Evolutionary conservation across 2,329 filamentous ascomycete genomes (phyloP).

Genomic region (Pseudopyrenochaeta lycopersici): DNA sequence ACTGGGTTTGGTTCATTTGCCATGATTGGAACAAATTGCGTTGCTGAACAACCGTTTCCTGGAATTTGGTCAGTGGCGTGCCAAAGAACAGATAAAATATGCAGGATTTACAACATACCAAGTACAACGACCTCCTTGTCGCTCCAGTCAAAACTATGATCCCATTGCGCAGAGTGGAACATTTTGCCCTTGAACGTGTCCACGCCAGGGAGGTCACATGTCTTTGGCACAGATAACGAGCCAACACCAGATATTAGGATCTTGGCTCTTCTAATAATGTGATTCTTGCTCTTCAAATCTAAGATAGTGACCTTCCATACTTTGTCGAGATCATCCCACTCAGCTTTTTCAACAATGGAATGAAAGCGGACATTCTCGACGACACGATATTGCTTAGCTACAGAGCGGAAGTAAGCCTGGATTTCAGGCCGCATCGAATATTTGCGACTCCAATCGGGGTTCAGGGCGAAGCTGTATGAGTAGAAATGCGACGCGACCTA

Average conservation of each 20-base stretch:
- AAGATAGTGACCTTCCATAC: slow-evolving; percentile 48
- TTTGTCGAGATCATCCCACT: slow-evolving; percentile 55
- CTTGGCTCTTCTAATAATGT: slow-evolving; percentile 31
- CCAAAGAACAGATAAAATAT: neutral
- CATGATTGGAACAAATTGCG: slow-evolving; percentile 59
- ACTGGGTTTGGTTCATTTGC: slow-evolving; percentile 47
- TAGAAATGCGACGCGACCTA: slow-evolving; percentile 63
- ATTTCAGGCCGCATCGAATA: slow-evolving; percentile 66
- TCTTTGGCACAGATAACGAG: slow-evolving; percentile 40
- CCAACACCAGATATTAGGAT: slow-evolving; percentile 39
- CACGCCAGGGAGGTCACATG: slow-evolving; percentile 55
- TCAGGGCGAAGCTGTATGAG: slow-evolving; percentile 68
- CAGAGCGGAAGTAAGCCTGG: slow-evolving; percentile 59
- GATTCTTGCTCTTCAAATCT: slow-evolving; percentile 31
- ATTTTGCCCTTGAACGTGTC: slow-evolving; percentile 53
- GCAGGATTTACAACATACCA: slow-evolving; percentile 21
- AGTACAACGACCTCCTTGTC: slow-evolving; percentile 43
- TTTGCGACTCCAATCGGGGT: slow-evolving; percentile 67
- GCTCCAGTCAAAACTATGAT: slow-evolving; percentile 62
- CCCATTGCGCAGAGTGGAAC: slow-evolving; percentile 48
- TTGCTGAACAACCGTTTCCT: slow-evolving; percentile 60
- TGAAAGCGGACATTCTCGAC: slow-evolving; percentile 56
- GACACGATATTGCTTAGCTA: slow-evolving; percentile 42
- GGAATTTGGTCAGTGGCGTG: neutral
- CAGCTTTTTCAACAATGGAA: slow-evolving; percentile 53